phyloP scores from a whole-genome alignment of 768 basidiomycete genomes.

The Tylopilus plumbeoviolaceoides region DNA sequence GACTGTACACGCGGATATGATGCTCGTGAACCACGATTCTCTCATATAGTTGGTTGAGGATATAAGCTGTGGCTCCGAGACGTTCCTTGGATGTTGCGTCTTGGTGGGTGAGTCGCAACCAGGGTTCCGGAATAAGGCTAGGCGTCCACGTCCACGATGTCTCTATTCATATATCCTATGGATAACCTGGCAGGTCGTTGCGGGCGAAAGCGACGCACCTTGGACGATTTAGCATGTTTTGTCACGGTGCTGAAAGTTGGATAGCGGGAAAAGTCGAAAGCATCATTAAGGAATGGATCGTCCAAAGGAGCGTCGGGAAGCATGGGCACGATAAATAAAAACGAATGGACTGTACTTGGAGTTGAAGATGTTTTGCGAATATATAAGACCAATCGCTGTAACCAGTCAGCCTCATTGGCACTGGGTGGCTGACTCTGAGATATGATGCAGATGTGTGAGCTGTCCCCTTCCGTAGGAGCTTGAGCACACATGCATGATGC shows the following conservation, averaged over 20 bases:
- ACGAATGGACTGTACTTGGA: neutral
- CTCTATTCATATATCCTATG: neutral
- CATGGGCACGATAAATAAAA: neutral
- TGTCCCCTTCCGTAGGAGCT: too few relatives aligned
- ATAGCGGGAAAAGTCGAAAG: slow-evolving; percentile 17
- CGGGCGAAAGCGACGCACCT: slow-evolving; percentile 3
- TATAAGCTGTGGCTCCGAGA: slow-evolving; percentile 21
- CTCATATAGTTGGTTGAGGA: slow-evolving; percentile 15
- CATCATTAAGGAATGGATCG: slow-evolving; percentile 17
- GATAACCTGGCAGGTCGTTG: neutral
- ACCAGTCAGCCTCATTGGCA: slow-evolving; percentile 12
- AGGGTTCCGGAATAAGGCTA: neutral
- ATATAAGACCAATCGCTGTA: neutral
- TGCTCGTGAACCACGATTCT: slow-evolving; percentile 17
- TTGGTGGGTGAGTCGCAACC: neutral
- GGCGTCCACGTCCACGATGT: slow-evolving; percentile 1
- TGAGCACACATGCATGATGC: too few relatives aligned
- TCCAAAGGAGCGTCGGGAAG: slow-evolving; percentile 20
- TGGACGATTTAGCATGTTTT: neutral
- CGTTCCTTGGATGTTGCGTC: slow-evolving; percentile 13
- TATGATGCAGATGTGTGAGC: too few relatives aligned
- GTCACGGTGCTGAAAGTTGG: slow-evolving; percentile 2
- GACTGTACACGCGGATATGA: slow-evolving; percentile 7
- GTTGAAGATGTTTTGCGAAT: neutral
- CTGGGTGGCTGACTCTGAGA: too few relatives aligned